Percentiles rank a stretch among this genome's conserved stretches.
phyloP scores from a whole-genome alignment of 2,329 filamentous ascomycete genomes.

The Colletotrichum musae region DNA sequence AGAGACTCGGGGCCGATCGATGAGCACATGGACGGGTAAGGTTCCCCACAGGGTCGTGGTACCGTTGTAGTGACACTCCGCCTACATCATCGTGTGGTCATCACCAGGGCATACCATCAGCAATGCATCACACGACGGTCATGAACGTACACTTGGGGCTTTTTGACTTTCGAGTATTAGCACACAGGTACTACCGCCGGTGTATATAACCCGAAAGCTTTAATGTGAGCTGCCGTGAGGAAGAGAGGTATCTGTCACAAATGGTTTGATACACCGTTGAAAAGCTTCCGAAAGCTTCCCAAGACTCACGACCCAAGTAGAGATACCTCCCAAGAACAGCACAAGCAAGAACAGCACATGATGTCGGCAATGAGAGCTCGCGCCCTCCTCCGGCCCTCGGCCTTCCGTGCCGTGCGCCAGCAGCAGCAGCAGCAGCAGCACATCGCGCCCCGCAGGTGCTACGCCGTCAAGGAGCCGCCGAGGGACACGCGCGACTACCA shows the following conservation, averaged over 20 bases:
- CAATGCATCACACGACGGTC: conserved; percentile 1
- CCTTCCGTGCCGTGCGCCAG: not conserved
- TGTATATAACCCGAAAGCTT: not conserved
- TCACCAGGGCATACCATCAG: conserved; percentile 14
- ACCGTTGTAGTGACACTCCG: not conserved
- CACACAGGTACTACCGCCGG: not conserved
- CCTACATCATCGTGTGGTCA: conserved; percentile 30
- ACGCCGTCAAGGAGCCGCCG: not conserved
- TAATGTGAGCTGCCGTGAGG: too few relatives aligned
- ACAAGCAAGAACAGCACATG: too few relatives aligned
- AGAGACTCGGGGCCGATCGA: not conserved
- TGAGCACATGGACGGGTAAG: too few relatives aligned
- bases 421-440: not conserved
- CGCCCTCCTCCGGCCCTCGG: not conserved
- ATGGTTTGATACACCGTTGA: too few relatives aligned
- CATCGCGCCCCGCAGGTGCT: not conserved
- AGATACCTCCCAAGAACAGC: not conserved
- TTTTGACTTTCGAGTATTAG: not conserved
- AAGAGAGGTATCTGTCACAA: too few relatives aligned
- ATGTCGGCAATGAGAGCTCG: too few relatives aligned
- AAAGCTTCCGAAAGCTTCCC: too few relatives aligned
- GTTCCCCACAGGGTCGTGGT: not conserved
- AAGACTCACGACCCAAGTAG: too few relatives aligned
- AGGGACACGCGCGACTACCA: not conserved
- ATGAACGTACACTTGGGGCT: not conserved